Evolutionary conservation across 768 basidiomycete genomes (phyloP).

Genomic region (Russula olivacea): DNA sequence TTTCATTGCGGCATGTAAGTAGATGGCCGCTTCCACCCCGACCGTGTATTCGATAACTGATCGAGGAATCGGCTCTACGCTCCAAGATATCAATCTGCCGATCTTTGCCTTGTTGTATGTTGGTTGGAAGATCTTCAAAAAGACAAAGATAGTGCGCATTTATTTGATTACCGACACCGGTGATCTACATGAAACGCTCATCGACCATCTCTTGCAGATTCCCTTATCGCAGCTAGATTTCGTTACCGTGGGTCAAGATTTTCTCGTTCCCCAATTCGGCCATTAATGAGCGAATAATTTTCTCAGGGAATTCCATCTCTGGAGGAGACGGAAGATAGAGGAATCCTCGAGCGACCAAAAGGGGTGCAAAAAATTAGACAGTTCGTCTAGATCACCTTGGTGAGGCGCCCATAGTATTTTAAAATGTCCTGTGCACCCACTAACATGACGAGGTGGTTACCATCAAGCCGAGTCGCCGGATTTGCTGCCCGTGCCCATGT

Average conservation of each 20-base stretch:
- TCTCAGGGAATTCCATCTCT: slow-evolving; percentile 20
- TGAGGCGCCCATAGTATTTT: too few species aligned
- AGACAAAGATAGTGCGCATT: slow-evolving; percentile 21
- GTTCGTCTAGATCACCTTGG: slow-evolving; percentile 1
- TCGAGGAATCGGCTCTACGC: neutral
- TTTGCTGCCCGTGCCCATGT: too few species aligned
- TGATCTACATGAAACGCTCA: neutral
- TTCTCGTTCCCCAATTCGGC: neutral
- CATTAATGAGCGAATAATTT: neutral
- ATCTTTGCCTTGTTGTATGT: slow-evolving; percentile 22
- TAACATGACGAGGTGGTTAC: too few species aligned
- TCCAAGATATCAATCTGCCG: slow-evolving; percentile 23
- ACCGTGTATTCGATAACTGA: neutral
- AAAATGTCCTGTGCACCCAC: neutral
- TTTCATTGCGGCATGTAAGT: slow-evolving; percentile 23
- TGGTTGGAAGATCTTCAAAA: slow-evolving; percentile 22
- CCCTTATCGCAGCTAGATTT: slow-evolving; percentile 19
- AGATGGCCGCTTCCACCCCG: neutral
- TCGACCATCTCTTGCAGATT: neutral
- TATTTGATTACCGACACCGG: neutral
- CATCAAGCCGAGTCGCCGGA: too few species aligned
- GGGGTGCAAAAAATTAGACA: slow-evolving; percentile 12
- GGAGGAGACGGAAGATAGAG: slow-evolving; percentile 23
- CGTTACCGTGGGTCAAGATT: slow-evolving; percentile 13
- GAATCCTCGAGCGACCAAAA: slow-evolving; percentile 1